Percentiles rank a stretch among this genome's conserved stretches.
phyloP scores from a whole-genome alignment of 495 filamentous ascomycete species.

The Podospora fimiseda region DNA sequence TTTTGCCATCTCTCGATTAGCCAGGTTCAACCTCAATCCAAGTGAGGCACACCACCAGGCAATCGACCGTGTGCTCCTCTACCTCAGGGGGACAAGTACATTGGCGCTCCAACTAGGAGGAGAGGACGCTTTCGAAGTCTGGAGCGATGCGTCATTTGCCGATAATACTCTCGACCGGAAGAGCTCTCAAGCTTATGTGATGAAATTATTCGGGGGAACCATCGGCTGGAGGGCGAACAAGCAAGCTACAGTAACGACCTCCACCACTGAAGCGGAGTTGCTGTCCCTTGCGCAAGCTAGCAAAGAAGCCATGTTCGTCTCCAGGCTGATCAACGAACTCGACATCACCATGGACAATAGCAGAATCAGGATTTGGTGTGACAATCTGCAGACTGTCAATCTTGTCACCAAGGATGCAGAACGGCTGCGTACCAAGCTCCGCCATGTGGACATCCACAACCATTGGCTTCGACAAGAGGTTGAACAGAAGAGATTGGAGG shows the following conservation, averaged over 20 bases:
- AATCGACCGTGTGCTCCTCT: no score
- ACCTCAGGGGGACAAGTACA: no score
- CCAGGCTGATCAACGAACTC: slow-evolving; percentile 2
- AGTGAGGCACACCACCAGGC: no score
- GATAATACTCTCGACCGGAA: no score
- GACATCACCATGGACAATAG: slow-evolving; percentile 4
- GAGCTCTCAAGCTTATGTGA: no score
- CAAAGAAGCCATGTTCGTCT: slow-evolving; percentile 18
- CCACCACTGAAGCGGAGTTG: slow-evolving; percentile 26
- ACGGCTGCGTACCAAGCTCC: slow-evolving; percentile 9
- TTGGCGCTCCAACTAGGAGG: no score
- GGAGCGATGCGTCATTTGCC: no score
- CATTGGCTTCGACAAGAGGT: no score
- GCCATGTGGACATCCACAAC: slow-evolving; percentile 17
- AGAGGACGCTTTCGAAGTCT: no score
- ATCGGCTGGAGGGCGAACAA: slow-evolving; percentile 22
- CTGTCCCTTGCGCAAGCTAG: slow-evolving; percentile 13
- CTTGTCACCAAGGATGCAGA: slow-evolving; percentile 10
- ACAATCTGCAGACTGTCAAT: slow-evolving; percentile 14
- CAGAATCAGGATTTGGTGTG: slow-evolving; percentile 8
- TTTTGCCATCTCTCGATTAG: no score
- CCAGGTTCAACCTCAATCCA: no score
- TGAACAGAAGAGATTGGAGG: background rate
- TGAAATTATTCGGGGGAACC: slow-evolving; percentile 19
- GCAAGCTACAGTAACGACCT: slow-evolving; percentile 22